A percentile compares a stretch with the other conserved stretches of the same genome.
phyloP scores from a whole-genome alignment of 192 early-diverging fungal genomes.

The Cladochytrium replicatum region DNA sequence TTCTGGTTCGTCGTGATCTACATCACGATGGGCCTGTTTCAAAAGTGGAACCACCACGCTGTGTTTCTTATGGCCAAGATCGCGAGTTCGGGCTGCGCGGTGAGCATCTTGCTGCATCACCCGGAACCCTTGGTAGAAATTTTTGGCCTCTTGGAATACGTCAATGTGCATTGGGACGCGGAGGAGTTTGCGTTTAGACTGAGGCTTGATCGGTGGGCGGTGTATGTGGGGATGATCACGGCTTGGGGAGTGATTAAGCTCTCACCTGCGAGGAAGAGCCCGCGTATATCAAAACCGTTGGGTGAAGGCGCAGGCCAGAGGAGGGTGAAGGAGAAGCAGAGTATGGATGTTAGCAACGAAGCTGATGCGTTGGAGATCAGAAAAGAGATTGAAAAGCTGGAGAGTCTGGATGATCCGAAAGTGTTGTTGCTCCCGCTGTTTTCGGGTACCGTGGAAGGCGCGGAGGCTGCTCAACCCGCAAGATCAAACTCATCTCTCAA shows the following conservation, averaged over 20 bases:
- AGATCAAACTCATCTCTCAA: no score
- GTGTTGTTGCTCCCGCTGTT: no score
- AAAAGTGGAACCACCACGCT: conserved; percentile 36
- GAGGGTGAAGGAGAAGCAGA: no score
- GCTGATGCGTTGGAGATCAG: no score
- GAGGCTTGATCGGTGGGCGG: conserved; percentile 53
- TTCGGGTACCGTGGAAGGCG: no score
- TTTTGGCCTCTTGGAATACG: conserved; percentile 30
- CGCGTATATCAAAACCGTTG: conserved; percentile 7
- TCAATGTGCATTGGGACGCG: conserved; percentile 48
- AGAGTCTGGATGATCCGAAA: no score
- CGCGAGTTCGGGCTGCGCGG: conserved; percentile 21
- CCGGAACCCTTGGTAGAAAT: conserved; percentile 28
- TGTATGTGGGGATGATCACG: conserved; percentile 56
- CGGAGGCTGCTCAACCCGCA: no score
- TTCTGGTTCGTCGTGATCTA: conserved; percentile 62
- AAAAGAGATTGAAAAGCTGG: no score
- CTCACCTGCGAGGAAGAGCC: conserved; percentile 23
- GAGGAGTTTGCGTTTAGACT: conserved; percentile 65
- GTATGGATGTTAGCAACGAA: no score
- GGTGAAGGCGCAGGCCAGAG: no score
- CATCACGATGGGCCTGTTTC: conserved; percentile 49
- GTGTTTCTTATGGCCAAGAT: conserved; percentile 45
- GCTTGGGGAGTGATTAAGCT: conserved; percentile 40
- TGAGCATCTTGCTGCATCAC: conserved; percentile 23